phyloP scores from a whole-genome alignment of 768 basidiomycete species.

The Russula ochroleuca region DNA sequence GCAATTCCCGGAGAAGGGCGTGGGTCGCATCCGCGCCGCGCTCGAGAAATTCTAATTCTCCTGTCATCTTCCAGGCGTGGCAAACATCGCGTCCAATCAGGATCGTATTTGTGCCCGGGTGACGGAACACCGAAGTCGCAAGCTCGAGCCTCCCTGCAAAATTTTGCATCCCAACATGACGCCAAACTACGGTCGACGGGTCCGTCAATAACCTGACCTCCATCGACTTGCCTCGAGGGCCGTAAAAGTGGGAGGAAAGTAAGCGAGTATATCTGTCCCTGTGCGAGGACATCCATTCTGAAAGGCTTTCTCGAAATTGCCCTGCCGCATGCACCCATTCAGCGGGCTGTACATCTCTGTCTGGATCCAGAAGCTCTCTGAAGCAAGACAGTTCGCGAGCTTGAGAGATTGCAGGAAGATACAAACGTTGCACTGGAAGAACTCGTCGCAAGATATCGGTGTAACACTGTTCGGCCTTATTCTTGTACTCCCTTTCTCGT shows the following conservation, averaged over 20 bases:
- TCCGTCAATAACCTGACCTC: slow-evolving; percentile 7
- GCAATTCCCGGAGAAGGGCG: slow-evolving; percentile 3
- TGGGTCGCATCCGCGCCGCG: slow-evolving; percentile 17
- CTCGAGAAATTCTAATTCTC: neutral
- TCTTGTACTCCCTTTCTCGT: neutral
- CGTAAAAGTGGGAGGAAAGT: neutral
- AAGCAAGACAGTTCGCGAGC: slow-evolving; percentile 17
- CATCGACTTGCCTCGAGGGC: neutral
- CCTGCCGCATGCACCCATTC: slow-evolving; percentile 16
- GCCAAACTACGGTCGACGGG: slow-evolving; percentile 13
- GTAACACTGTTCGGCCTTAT: slow-evolving; percentile 5
- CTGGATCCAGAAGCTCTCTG: slow-evolving; percentile 12
- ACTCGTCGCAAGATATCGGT: slow-evolving; percentile 9
- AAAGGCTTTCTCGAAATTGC: slow-evolving; percentile 6
- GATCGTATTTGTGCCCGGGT: neutral
- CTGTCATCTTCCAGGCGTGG: slow-evolving; percentile 21
- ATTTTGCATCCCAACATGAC: neutral
- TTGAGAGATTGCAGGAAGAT: slow-evolving; percentile 20
- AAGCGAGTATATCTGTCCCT: neutral
- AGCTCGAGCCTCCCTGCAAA: slow-evolving; percentile 20
- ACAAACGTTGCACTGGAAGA: slow-evolving; percentile 19
- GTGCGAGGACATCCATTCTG: slow-evolving; percentile 20
- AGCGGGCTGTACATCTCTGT: slow-evolving; percentile 6
- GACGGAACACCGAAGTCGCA: slow-evolving; percentile 19
- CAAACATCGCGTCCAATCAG: slow-evolving; percentile 22